Evolutionary conservation across 768 basidiomycete genomes (phyloP).

Genomic region (Lyophyllum atratum): DNA sequence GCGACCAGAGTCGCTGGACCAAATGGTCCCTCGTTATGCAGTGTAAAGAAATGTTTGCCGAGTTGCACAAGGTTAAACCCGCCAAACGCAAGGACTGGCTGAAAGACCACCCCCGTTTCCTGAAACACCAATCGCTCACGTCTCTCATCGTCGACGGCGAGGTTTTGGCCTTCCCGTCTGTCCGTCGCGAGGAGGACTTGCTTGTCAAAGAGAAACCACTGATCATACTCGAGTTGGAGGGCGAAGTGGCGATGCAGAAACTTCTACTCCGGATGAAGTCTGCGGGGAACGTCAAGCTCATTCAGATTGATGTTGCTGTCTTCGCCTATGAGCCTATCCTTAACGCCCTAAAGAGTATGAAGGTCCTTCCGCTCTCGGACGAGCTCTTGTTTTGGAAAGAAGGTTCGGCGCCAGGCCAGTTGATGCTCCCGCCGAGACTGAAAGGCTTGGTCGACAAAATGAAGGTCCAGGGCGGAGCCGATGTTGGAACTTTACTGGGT

Average conservation of each 20-base stretch:
- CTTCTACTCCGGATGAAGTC: constrained; percentile 39
- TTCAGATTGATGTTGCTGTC: constrained; percentile 62
- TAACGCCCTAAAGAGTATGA: constrained; percentile 51
- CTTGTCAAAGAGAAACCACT: constrained; percentile 48
- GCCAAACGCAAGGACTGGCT: constrained; percentile 38
- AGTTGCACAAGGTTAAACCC: constrained; percentile 33
- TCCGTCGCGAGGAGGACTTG: constrained; percentile 55
- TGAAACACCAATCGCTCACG: constrained; percentile 56
- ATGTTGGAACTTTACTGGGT: constrained; percentile 28
- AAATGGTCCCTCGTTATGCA: constrained; percentile 45
- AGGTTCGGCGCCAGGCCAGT: constrained; percentile 8
- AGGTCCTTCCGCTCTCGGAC: constrained; percentile 42
- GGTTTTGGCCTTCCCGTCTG: constrained; percentile 52
- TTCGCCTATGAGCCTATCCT: constrained; percentile 68
- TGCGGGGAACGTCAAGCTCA: constrained; percentile 31
- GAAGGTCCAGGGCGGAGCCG: not conserved
- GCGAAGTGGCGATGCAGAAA: constrained; percentile 35
- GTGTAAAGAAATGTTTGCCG: constrained; percentile 35
- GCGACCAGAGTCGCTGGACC: constrained; percentile 15
- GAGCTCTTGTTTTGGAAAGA: constrained; percentile 59
- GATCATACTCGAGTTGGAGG: constrained; percentile 56
- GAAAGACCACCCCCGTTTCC: constrained; percentile 39
- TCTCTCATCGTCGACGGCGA: constrained; percentile 52
- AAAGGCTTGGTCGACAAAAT: not conserved
- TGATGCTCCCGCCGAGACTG: not conserved